Conservation (phyloP, 768 basidiomycete genomes). For the Pholiota molesta region DNA sequence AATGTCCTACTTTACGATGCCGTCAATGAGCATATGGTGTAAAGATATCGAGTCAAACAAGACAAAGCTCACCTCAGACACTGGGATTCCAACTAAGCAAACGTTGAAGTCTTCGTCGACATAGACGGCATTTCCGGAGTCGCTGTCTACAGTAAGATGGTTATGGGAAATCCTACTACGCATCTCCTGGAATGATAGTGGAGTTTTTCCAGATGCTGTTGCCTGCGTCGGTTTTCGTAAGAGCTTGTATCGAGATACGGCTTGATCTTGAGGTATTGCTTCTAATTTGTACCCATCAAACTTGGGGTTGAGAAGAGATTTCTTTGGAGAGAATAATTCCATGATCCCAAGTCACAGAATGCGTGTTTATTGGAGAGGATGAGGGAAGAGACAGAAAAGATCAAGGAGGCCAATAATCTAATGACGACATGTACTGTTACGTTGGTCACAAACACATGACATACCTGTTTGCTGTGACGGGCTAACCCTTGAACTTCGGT, state of each 20-base stretch:
- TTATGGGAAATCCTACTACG: conserved; percentile 86
- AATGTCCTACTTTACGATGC: conserved; percentile 47
- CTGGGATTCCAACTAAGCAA: conserved; percentile 52
- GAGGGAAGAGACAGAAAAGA: background rate
- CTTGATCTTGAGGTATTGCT: conserved; percentile 58
- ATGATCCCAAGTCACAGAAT: conserved; percentile 16
- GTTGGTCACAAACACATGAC: background rate
- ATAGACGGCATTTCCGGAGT: conserved; percentile 58
- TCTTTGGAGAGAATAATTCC: conserved; percentile 46
- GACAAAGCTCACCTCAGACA: conserved; percentile 52
- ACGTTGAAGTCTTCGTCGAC: conserved; percentile 68
- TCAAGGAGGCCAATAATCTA: background rate
- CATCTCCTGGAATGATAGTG: conserved; percentile 79
- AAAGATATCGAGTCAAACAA: background rate
- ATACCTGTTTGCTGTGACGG: background rate
- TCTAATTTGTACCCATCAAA: conserved; percentile 86
- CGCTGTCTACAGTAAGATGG: conserved; percentile 60
- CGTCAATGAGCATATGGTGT: background rate
- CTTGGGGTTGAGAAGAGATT: conserved; percentile 71
- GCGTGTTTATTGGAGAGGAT: background rate
- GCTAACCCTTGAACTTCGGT: conserved; percentile 2
- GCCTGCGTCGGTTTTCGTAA: conserved; percentile 60
- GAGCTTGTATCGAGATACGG: conserved; percentile 54
- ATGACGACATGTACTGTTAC: background rate
- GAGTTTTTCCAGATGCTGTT: conserved; percentile 59